Base-by-base conservation (phyloP, 2,329 filamentous ascomycete species). In the Endocalyx cinctus region DNA sequence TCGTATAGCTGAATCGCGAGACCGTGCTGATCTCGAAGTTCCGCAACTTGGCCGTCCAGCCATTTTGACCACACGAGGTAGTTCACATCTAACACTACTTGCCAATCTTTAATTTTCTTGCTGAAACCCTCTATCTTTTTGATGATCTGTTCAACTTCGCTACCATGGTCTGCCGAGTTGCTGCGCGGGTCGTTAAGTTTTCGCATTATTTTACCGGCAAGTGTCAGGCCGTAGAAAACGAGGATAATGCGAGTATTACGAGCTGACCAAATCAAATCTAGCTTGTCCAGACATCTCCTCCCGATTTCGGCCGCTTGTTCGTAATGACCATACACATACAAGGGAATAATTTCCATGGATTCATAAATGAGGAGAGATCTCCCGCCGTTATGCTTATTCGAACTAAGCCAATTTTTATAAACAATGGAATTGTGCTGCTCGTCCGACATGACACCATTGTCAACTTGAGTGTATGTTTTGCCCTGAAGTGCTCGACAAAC, bases 401-500 rank as follows among this genome's bases (percentile, higher is more conserved):
- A 63, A 50, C 39, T 60, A 33, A 72, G 61, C 77, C 76, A 85
- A 29, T 58, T 70, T 70, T 70, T 79, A 58, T 82, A 83, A 2
- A 58, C 55, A 2, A 55, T 45, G 2, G 75, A 68, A 35, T 75
- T 69, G 49, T 89, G 84, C 27, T 77, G 67, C n/a, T 76, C 67
- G 44, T 89, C 84, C 25, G 69, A 75, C 64, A 89, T 72, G 10
- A 88, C 67, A 13, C 71, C 64, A 0, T 66, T 50, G 0, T 79
- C 59, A 8, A 71, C 62, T 10, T 62, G 57, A 3, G 60, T 59
- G 10, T 59, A 59, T 0, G 85, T 89, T 56, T 87, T 89, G 34
- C 85, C 85, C 53, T 87, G 82, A 14, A 89, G 60, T 15, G 85
- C 82, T 30, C 82, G 74, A 31, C 72, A 74, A 16, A 75, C 70